These are phyloP conservation scores for Hyaloscypha variabilis DNA, from an alignment of 495 filamentous ascomycete genomes.

Conservation along the genomic window DNA sequence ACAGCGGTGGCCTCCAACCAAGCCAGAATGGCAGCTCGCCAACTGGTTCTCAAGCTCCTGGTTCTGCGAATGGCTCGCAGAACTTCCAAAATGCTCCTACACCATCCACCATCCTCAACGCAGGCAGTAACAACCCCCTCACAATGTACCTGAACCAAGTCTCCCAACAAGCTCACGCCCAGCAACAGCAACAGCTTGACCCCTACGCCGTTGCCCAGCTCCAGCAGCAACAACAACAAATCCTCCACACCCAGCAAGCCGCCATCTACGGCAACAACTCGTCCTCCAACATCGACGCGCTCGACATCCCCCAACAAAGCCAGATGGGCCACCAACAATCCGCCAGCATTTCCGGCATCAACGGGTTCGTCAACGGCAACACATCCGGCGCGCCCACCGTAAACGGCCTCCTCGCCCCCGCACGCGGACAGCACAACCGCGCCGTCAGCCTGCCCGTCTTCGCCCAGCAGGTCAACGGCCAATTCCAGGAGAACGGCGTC, in stretches of 20 bases:
- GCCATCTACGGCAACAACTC: conserved; percentile 57
- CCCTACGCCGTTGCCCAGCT: conserved; percentile 45
- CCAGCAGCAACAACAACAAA: conserved; percentile 72
- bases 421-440: conserved; percentile 74
- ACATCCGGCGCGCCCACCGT: conserved; percentile 66
- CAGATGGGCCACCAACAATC: conserved; percentile 59
- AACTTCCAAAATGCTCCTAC: conserved; percentile 43
- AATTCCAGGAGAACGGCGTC: conserved; percentile 29
- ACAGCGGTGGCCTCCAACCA: conserved; percentile 35
- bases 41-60: conserved; percentile 40
- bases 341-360: conserved; percentile 62
- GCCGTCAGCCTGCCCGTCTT: conserved; percentile 80
- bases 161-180: conserved; percentile 65
- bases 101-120: conserved; percentile 75
- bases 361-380: conserved; percentile 46
- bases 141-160: conserved; percentile 93
- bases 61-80: conserved; percentile 32
- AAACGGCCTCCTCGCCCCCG: conserved; percentile 73
- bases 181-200: conserved; percentile 52
- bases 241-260: conserved; percentile 60
- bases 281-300: conserved; percentile 45
- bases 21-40: conserved; percentile 65
- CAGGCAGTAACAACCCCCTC: conserved; percentile 80
- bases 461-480: conserved; percentile 39
- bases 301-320: conserved; percentile 33